Percentiles rank a stretch among this genome's conserved stretches.
Evolutionary conservation across 2,329 filamentous ascomycete genomes (phyloP).

Genomic region (Camillea tinctor): DNA sequence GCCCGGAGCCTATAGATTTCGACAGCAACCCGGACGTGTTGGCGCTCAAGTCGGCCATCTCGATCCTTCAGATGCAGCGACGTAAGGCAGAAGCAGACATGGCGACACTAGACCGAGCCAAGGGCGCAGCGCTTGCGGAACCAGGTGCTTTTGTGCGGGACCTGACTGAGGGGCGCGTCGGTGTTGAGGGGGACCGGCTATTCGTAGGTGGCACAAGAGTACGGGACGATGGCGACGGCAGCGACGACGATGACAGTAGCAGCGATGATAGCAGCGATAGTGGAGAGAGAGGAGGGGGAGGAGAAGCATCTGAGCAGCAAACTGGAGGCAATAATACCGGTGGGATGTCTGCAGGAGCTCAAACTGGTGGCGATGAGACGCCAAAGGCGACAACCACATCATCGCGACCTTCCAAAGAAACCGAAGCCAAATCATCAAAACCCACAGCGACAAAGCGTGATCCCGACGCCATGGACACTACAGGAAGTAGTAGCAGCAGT

Average conservation of each 20-base stretch:
- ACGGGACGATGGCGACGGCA: slow-evolving; percentile 24
- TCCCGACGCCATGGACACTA: slow-evolving; percentile 1
- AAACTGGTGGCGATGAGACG: background rate
- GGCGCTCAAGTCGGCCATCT: slow-evolving; percentile 80
- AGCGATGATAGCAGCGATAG: slow-evolving; percentile 31
- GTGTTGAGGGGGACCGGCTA: slow-evolving; percentile 36
- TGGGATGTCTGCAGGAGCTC: background rate
- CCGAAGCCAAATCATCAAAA: background rate
- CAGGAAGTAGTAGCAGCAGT: slow-evolving; percentile 1
- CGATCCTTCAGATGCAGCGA: slow-evolving; percentile 82
- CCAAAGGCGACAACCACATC: background rate
- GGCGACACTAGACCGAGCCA: slow-evolving; percentile 64
- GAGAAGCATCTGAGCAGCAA: too few species aligned
- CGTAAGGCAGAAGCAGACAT: slow-evolving; percentile 77
- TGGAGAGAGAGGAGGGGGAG: slow-evolving; percentile 12
- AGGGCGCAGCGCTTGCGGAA: slow-evolving; percentile 66
- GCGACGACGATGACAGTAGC: slow-evolving; percentile 17
- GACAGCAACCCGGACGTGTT: slow-evolving; percentile 79
- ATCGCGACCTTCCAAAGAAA: background rate
- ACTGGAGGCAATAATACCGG: background rate
- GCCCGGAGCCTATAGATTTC: slow-evolving; percentile 55
- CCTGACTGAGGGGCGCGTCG: slow-evolving; percentile 61
- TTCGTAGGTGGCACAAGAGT: slow-evolving; percentile 12
- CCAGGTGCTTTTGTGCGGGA: slow-evolving; percentile 72
- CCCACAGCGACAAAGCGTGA: slow-evolving; percentile 5